These are phyloP conservation scores for Podosphaera fusca DNA, from an alignment of 2,329 filamentous ascomycete species.

Conservation along the genomic window DNA sequence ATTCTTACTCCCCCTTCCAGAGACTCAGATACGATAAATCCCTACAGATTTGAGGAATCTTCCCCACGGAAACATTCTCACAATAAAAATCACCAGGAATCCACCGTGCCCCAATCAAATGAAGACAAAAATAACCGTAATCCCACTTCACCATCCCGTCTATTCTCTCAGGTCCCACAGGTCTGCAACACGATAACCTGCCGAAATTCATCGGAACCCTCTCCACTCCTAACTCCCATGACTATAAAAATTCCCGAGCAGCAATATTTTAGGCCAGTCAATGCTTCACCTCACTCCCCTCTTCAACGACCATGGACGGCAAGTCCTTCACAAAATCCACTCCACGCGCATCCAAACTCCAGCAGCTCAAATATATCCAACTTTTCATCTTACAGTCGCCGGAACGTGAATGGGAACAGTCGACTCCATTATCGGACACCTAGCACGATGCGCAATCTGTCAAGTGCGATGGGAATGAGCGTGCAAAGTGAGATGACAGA, in stretches of 20 bases:
- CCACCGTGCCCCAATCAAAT: not conserved
- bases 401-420: not conserved
- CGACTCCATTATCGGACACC: constrained; percentile 5
- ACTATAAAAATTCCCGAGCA: constrained; percentile 18
- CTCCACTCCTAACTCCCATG: constrained; percentile 19
- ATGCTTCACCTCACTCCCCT: constrained; percentile 38
- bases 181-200: too few relatives aligned
- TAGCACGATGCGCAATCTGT: constrained; percentile 10
- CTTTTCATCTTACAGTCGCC: constrained; percentile 2
- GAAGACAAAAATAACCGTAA: too few relatives aligned
- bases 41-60: constrained; percentile 14
- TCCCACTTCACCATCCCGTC: constrained; percentile 2
- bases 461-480: constrained; percentile 20
- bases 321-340: constrained; percentile 8
- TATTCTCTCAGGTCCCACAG: not conserved
- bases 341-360: constrained; percentile 18
- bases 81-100: not conserved
- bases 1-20: constrained; percentile 11
- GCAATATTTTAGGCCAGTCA: constrained; percentile 37
- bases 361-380: constrained; percentile 24
- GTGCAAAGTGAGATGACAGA: constrained; percentile 28
- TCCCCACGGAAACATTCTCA: constrained; percentile 4
- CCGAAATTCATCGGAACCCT: constrained; percentile 5
- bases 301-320: constrained; percentile 23
- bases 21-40: constrained; percentile 16